Evolutionary conservation across 768 basidiomycete species (phyloP), one percentile per base, ranked within the genome.

Genomic region (Leccinum imitatum): DNA sequence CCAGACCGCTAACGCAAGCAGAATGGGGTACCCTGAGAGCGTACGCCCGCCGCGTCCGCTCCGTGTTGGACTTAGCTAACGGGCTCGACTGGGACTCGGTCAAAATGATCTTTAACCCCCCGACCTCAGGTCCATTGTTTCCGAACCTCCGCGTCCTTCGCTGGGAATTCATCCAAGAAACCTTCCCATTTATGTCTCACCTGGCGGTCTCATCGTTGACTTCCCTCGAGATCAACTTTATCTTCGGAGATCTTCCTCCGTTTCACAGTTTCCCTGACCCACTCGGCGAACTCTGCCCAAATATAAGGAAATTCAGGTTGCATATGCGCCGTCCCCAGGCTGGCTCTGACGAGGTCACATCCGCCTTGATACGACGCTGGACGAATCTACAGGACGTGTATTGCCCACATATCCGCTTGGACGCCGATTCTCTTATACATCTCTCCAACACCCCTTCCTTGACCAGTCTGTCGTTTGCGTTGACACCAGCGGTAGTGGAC

Each of bases 201-300:
- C 27, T 67, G 3, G 57, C 66, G 2, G 66, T 61, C 30, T 10
- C 55, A 4, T 50, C 62, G 13, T 30, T 67, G 14, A 67, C 63
- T 4, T 67, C 65, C 23, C 59, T 67, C 50, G 63, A 67, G 11
- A 65, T 67, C 44, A 59, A 67, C 17, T 65, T 66, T 31, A 59
- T 66, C 14, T 64, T 64, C 14, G 65, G 66, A 9, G 65, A 67
- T 14, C 30, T 53, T 13, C 65, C 66, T 21, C 39, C 66, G 3
- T 65, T 67, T 19, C 65, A 56, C 31, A 67, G 53, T 25, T 64
- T 64, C 46, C 65, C 66, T 6, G 35, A n/a, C 9, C 55, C 66
- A 17, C 66, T 67, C n/a, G 54, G 58, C 6, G 56, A 59, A 15
- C 60, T 67, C 46, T 39, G 66, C 50, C 25, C 66, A 27, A 59